Conservation (phyloP, 768 basidiomycete species). For the Termitomyces sp. region DNA sequence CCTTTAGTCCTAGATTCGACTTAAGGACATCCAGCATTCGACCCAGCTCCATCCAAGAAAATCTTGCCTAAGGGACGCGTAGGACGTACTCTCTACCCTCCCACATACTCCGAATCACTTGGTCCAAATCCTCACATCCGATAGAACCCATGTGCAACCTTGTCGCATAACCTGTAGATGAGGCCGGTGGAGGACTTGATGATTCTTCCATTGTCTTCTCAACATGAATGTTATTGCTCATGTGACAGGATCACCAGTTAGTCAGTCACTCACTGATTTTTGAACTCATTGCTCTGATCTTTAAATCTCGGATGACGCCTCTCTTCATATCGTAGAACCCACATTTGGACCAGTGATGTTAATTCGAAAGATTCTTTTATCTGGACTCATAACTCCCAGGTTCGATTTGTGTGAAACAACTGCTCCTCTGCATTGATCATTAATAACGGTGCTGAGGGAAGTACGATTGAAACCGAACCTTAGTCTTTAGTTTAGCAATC, state of each 20-base stretch:
- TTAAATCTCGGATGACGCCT: slow-evolving; percentile 32
- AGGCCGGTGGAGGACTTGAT: slow-evolving; percentile 20
- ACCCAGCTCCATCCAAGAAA: slow-evolving; percentile 68
- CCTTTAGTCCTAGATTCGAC: slow-evolving; percentile 25
- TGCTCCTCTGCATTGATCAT: no score
- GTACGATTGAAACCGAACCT: slow-evolving; percentile 35
- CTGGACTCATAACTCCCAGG: slow-evolving; percentile 35
- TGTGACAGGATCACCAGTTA: not conserved
- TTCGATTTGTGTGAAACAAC: no score
- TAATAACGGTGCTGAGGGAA: no score
- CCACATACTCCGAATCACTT: slow-evolving; percentile 77
- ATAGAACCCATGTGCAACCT: slow-evolving; percentile 48
- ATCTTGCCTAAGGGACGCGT: slow-evolving; percentile 70
- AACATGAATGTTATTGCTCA: not conserved
- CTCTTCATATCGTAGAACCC: slow-evolving; percentile 66
- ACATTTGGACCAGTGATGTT: slow-evolving; percentile 51
- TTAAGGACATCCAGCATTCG: slow-evolving; percentile 24
- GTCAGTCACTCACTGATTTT: slow-evolving; percentile 19
- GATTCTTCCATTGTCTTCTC: slow-evolving; percentile 39
- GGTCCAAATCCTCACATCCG: slow-evolving; percentile 77
- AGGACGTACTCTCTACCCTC: slow-evolving; percentile 51
- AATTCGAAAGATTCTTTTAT: slow-evolving; percentile 77
- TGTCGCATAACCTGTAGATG: slow-evolving; percentile 35
- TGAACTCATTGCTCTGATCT: slow-evolving; percentile 17
- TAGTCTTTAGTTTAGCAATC: slow-evolving; percentile 62